phyloP scores from a whole-genome alignment of 768 basidiomycete genomes.

The Kwoniella heveanensis region DNA sequence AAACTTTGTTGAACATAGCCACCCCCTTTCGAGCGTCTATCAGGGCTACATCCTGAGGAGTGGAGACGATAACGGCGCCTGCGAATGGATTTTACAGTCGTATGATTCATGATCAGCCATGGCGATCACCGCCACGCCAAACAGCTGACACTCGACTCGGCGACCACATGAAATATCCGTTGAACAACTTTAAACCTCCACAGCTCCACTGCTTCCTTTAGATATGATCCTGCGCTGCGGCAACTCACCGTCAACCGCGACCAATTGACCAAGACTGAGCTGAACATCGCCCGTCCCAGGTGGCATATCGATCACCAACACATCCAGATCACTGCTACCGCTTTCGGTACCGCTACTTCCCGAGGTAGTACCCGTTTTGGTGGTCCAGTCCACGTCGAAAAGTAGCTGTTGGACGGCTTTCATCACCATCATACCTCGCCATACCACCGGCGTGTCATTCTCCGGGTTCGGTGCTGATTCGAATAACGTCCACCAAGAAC shows the following conservation, averaged over 20 bases:
- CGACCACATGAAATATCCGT: too few species aligned
- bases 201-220: too few species aligned
- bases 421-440: slow-evolving; percentile 97
- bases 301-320: slow-evolving; percentile 92
- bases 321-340: slow-evolving; percentile 63
- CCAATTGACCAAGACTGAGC: slow-evolving; percentile 84
- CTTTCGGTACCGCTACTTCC: slow-evolving; percentile 29
- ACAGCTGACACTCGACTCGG: too few species aligned
- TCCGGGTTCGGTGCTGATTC: slow-evolving; percentile 61
- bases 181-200: too few species aligned
- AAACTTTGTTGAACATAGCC: slow-evolving; percentile 84
- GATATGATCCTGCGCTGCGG: too few species aligned
- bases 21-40: slow-evolving; percentile 91
- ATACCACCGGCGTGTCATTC: slow-evolving; percentile 78
- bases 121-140: too few species aligned
- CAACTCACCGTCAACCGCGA: slow-evolving; percentile 72
- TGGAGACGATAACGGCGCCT: slow-evolving; percentile 93
- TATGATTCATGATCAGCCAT: not conserved
- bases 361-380: slow-evolving; percentile 19
- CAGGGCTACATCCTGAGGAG: slow-evolving; percentile 91
- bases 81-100: too few species aligned
- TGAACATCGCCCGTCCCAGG: slow-evolving; percentile 97
- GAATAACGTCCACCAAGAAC: too few species aligned
- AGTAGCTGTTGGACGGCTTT: slow-evolving; percentile 94
- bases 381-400: slow-evolving; percentile 89